Percentiles rank a stretch among this genome's conserved stretches.
phyloP scores from a whole-genome alignment of 192 early-diverging fungal genomes.

The Spinellus fusiger region DNA sequence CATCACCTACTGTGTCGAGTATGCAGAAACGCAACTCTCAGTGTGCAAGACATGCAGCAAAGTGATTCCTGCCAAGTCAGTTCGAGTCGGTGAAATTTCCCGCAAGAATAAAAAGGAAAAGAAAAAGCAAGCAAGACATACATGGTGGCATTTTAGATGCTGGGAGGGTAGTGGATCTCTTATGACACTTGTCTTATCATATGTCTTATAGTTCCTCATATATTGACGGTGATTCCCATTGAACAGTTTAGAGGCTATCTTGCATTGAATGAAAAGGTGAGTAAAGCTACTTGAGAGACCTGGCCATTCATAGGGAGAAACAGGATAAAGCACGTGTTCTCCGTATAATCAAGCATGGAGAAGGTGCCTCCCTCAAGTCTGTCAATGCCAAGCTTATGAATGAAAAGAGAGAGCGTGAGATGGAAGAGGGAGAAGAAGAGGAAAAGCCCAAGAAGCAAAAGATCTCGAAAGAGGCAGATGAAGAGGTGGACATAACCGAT shows the following conservation, averaged over 20 bases:
- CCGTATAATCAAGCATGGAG: constrained; percentile 32
- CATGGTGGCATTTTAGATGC: constrained; percentile 49
- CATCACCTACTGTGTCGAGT: constrained; percentile 42
- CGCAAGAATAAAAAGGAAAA: constrained; percentile 43
- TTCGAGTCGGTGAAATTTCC: constrained; percentile 38
- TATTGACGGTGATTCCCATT: constrained; percentile 39
- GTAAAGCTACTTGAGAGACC: neutral
- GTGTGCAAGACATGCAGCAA: constrained; percentile 36
- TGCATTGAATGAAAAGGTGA: constrained; percentile 36
- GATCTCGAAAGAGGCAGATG: constrained; percentile 1
- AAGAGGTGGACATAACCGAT: constrained; percentile 14
- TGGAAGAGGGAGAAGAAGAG: neutral
- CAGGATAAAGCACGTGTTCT: constrained; percentile 40
- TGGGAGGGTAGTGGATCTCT: constrained; percentile 16
- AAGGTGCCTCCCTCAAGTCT: constrained; percentile 26
- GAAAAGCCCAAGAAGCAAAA: constrained; percentile 18
- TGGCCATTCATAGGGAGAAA: neutral
- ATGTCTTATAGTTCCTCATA: constrained; percentile 32
- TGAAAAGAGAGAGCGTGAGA: neutral
- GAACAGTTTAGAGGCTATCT: constrained; percentile 43
- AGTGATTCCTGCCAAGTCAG: constrained; percentile 41
- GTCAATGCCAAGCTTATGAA: neutral
- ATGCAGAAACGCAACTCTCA: constrained; percentile 39
- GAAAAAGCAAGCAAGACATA: constrained; percentile 43
- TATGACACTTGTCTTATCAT: neutral